phyloP scores from a whole-genome alignment of 2,329 filamentous ascomycete species.

The Microcyclosporella mali region DNA sequence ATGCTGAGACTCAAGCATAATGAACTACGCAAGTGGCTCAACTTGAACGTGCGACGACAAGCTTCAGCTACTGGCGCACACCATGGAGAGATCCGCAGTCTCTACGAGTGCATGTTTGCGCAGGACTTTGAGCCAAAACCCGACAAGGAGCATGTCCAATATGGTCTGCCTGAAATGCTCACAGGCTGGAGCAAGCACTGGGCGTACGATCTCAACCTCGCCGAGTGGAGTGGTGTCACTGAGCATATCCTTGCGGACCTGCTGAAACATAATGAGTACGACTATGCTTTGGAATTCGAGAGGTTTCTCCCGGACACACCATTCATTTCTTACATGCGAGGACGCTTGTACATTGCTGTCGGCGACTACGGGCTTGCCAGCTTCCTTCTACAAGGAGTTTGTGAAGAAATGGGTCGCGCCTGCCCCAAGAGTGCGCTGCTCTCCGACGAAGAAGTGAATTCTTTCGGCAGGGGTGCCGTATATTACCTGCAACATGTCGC shows the following conservation, averaged over 20 bases:
- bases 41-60: conserved; percentile 42
- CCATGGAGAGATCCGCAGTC: conserved; percentile 1
- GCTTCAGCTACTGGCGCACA: conserved; percentile 19
- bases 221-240: conserved; percentile 35
- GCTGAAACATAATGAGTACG: conserved; percentile 38
- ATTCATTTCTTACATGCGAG: conserved; percentile 73
- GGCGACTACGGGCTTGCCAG: conserved; percentile 69
- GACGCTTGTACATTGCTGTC: conserved; percentile 66
- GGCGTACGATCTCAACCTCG: conserved; percentile 36
- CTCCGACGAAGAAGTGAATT: conserved; percentile 64
- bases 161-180: conserved; percentile 28
- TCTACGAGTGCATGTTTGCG: conserved; percentile 36
- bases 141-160: conserved; percentile 4
- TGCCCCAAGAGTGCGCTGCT: conserved; percentile 53
- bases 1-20: conserved; percentile 65
- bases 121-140: conserved; percentile 34
- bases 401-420: conserved; percentile 18
- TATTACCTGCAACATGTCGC: conserved; percentile 85
- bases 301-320: conserved; percentile 50
- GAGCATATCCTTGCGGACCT: conserved; percentile 39
- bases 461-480: conserved; percentile 65
- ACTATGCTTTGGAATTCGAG: conserved; percentile 59
- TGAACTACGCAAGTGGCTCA: conserved; percentile 67
- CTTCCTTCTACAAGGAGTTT: conserved; percentile 72
- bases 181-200: conserved; percentile 45